Percentiles rank a stretch among this genome's conserved stretches.
Conservation (phyloP, 345 rosid genomes). For the Crucihimalaya himalaica region DNA sequence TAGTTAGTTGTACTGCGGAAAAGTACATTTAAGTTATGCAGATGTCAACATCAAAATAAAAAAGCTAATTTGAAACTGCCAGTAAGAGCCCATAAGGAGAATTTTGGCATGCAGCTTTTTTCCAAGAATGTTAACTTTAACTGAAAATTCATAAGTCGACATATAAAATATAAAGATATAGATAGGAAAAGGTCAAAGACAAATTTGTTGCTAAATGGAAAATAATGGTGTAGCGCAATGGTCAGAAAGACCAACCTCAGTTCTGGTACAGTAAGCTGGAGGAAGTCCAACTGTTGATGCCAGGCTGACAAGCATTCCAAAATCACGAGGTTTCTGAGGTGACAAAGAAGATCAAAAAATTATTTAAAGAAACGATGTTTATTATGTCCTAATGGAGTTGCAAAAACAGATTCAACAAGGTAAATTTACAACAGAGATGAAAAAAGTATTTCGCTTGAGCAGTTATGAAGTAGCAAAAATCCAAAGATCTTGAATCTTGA, state of each 20-base stretch:
- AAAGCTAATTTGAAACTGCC: background rate
- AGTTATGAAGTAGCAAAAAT: background rate
- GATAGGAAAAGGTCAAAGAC: background rate
- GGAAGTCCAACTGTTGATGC: slow-evolving; percentile 66
- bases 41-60: background rate
- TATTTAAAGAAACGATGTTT: background rate
- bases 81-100: slow-evolving; percentile 5
- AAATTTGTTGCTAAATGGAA: slow-evolving; percentile 8
- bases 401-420: background rate
- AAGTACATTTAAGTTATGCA: background rate
- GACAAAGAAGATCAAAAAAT: slow-evolving; percentile 11
- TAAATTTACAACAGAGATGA: background rate
- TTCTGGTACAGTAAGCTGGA: slow-evolving; percentile 48
- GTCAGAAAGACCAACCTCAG: slow-evolving; percentile 58
- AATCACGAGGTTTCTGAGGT: slow-evolving; percentile 65
- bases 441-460: background rate
- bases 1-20: slow-evolving; percentile 11
- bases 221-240: slow-evolving; percentile 4
- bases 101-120: background rate
- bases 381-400: background rate
- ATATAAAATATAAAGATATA: background rate
- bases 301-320: slow-evolving; percentile 61
- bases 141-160: slow-evolving; percentile 15
- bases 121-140: slow-evolving; percentile 15
- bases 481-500: slow-evolving; percentile 1